These are phyloP conservation scores for Podospora fimiseda DNA, from an alignment of 495 filamentous ascomycete species.

Conservation along the genomic window DNA sequence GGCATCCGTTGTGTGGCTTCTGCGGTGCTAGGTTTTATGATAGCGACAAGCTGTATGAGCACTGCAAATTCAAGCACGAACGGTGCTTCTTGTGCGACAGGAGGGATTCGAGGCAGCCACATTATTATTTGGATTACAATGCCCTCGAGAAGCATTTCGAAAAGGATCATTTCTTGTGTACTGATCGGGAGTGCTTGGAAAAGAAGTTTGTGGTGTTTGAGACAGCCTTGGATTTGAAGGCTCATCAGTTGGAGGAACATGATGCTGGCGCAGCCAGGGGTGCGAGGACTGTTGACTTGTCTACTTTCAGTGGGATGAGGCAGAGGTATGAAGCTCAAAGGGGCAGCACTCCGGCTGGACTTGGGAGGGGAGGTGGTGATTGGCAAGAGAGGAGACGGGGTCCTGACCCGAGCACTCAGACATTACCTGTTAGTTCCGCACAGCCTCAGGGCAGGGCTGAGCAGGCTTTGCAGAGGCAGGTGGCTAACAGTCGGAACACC, in stretches of 20 bases:
- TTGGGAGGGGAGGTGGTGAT: conserved; percentile 28
- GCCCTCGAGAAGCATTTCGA: conserved; percentile 78
- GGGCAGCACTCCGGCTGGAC: conserved; percentile 35
- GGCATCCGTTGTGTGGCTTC: conserved; percentile 91
- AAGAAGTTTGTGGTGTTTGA: conserved; percentile 99
- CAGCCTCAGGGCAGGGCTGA: conserved; percentile 82
- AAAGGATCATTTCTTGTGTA: conserved; percentile 79
- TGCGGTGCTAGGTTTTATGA: conserved; percentile 91
- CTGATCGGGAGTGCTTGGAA: conserved; percentile 80
- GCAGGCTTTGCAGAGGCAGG: conserved; percentile 84
- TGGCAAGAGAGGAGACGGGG: conserved; percentile 40
- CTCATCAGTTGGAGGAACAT: conserved; percentile 34
- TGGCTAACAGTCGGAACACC: conserved; percentile 44
- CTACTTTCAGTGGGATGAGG: conserved; percentile 74
- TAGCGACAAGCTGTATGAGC: conserved; percentile 86
- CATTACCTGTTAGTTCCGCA: conserved; percentile 68
- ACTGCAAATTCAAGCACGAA: conserved; percentile 89
- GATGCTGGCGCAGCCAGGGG: conserved; percentile 53
- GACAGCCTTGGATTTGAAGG: conserved; percentile 84
- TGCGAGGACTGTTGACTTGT: conserved; percentile 79
- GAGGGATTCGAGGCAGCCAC: conserved; percentile 57
- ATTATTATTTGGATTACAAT: conserved; percentile 86
- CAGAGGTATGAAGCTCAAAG: conserved; percentile 60
- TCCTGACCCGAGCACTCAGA: conserved; percentile 63
- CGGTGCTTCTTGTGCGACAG: conserved; percentile 92